These are phyloP conservation scores for Russula virescens DNA, from an alignment of 768 basidiomycete species.

Conservation along the genomic window DNA sequence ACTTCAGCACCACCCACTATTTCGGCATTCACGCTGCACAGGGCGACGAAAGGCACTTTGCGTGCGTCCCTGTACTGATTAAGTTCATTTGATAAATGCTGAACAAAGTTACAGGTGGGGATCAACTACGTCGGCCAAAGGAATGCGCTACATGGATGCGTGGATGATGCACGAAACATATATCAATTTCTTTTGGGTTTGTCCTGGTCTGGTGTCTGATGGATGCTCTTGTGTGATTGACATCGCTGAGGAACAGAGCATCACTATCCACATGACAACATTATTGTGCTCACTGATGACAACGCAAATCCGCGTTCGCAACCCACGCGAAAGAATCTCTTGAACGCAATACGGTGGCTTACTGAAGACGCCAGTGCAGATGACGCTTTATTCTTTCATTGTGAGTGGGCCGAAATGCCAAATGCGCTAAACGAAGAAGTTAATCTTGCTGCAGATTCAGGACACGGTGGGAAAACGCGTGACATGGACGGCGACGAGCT, in stretches of 20 bases:
- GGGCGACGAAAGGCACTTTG: slow-evolving; percentile 86
- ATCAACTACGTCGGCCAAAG: slow-evolving; percentile 76
- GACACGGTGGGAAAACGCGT: slow-evolving; percentile 88
- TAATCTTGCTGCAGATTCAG: slow-evolving; percentile 55
- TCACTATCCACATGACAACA: slow-evolving; percentile 50
- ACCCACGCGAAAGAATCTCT: slow-evolving; percentile 81
- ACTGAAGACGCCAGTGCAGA: slow-evolving; percentile 71
- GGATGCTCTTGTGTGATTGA: slow-evolving; percentile 1
- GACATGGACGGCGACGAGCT: slow-evolving; percentile 79
- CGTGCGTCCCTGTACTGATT: slow-evolving; percentile 39
- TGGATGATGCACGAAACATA: slow-evolving; percentile 87
- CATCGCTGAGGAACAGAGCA: slow-evolving; percentile 11
- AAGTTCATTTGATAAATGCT: background rate
- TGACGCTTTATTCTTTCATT: slow-evolving; percentile 89
- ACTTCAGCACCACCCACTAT: slow-evolving; percentile 30
- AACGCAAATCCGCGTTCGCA: slow-evolving; percentile 49
- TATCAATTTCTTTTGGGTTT: slow-evolving; percentile 66
- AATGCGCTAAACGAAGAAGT: background rate
- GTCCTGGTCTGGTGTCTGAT: slow-evolving; percentile 33
- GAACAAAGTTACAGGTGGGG: slow-evolving; percentile 54
- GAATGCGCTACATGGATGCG: slow-evolving; percentile 74
- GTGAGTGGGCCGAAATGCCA: slow-evolving; percentile 36
- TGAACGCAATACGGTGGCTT: slow-evolving; percentile 90
- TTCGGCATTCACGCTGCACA: slow-evolving; percentile 86
- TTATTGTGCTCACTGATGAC: slow-evolving; percentile 83